Percentiles rank a stretch among this genome's conserved stretches.
Conservation (phyloP, 768 basidiomycete species). For the Calocybe gangraenosa region DNA sequence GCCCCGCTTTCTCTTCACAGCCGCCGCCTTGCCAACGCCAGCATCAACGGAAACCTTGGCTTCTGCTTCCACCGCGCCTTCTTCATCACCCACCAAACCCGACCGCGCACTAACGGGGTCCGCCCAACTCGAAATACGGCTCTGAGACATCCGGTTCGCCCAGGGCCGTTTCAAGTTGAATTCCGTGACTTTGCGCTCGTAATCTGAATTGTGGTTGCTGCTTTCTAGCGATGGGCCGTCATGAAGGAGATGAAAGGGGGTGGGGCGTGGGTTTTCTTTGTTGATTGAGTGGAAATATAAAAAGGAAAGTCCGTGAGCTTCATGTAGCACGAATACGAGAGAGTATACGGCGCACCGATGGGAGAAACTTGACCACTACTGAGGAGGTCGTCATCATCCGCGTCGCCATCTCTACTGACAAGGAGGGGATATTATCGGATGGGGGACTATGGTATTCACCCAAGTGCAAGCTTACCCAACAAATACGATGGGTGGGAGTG, state of each 20-base stretch:
- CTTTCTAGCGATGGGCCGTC: slow-evolving; percentile 16
- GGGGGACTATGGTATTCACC: too few relatives aligned
- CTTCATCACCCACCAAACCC: slow-evolving; percentile 25
- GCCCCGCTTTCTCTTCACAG: slow-evolving; percentile 2
- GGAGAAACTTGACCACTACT: slow-evolving; percentile 81
- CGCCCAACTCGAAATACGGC: slow-evolving; percentile 51
- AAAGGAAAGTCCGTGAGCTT: slow-evolving; percentile 10
- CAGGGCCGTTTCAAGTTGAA: slow-evolving; percentile 40
- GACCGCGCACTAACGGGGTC: slow-evolving; percentile 41
- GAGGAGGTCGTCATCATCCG: slow-evolving; percentile 59
- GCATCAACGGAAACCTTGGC: not conserved
- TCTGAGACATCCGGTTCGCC: slow-evolving; percentile 29
- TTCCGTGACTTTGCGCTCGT: slow-evolving; percentile 31
- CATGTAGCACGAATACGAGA: too few relatives aligned
- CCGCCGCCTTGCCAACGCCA: not conserved
- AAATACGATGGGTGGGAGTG: slow-evolving; percentile 27
- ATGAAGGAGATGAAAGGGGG: slow-evolving; percentile 19
- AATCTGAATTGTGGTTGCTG: slow-evolving; percentile 20
- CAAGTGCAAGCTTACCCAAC: slow-evolving; percentile 18
- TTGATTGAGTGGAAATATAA: not conserved
- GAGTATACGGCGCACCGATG: slow-evolving; percentile 58
- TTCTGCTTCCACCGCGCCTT: slow-evolving; percentile 13
- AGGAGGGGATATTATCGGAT: too few relatives aligned
- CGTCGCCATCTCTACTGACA: slow-evolving; percentile 18
- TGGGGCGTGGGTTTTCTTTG: slow-evolving; percentile 11